Base-by-base conservation (phyloP, 306 rosid species). In the Corylus heterophylla region DNA sequence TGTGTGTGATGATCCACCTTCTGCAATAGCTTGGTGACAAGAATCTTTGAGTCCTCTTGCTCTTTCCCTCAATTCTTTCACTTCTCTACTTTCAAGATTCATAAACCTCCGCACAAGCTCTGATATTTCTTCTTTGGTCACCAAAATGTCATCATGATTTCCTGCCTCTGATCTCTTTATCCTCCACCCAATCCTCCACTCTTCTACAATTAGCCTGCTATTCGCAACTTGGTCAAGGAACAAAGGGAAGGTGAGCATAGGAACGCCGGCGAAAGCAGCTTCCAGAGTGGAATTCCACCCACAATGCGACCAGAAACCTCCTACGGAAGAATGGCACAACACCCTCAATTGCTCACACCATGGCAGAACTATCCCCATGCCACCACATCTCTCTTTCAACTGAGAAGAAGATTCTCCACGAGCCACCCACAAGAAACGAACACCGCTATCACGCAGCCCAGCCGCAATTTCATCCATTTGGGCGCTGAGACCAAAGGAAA, bases 301-400 rank as follows among this genome's bases (percentile, higher is more conserved):
- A 71, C 93, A 87, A 37, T 89, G 91, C 27, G 89, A 86, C 93
- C 86, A 87, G 47, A 89, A 87, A 48, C 87, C 91, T 17, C 84
- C 86, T 2, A 86, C 4, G 1, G 87, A 82, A 82, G 79, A 16
- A 59, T 89, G 89, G 0, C 83, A 82, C 79, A 89, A 66, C 84
- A 89, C 93, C 69, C 64, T 84, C 80, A 89, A 48, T 68, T 89
- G 91, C 55, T 89, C 90, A 80, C 93, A 87, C 91, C 91, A 84
- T 3, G 91, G 85, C 58, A 89, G 84, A 5, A 84, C 86, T 73
- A 80, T 31, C 2, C 93, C 91, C 52, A 14, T 76, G 5, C 81
- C 87, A 42, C 89, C 87, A 74, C 88, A 77, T 5, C 78, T 79
- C 25, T 73, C 88, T 25, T 80, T 84, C 76, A 89, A 55, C 69